phyloP scores from a whole-genome alignment of 2,329 filamentous ascomycete species.

The Cordyceps pruinosa region DNA sequence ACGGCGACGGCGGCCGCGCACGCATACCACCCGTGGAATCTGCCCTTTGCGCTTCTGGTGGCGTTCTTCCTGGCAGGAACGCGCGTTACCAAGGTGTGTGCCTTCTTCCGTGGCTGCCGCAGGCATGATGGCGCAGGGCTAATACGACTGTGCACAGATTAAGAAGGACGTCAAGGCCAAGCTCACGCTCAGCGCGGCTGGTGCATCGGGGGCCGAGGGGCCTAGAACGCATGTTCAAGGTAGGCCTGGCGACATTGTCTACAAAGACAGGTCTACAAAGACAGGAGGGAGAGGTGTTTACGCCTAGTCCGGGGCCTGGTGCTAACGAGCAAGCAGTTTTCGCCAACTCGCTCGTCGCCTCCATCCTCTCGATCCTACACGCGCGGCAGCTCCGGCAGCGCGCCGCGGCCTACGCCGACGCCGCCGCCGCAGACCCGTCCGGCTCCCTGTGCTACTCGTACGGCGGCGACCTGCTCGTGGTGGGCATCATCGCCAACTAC shows the following conservation, averaged over 20 bases:
- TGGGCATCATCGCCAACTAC: conserved; percentile 74
- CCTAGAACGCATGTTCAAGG: conserved; percentile 78
- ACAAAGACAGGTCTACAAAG: conserved; percentile 2
- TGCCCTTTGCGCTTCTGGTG: conserved; percentile 78
- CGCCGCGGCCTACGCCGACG: conserved; percentile 31
- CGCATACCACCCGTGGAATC: conserved; percentile 84
- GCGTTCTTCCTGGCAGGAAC: conserved; percentile 86
- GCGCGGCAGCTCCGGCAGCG: conserved; percentile 51
- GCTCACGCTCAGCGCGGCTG: conserved; percentile 71
- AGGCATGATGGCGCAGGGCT: conserved; percentile 2
- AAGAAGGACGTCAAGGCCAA: conserved; percentile 81
- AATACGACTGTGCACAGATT: conserved; percentile 48
- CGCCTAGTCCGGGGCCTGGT: no score
- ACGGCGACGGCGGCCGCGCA: conserved; percentile 69
- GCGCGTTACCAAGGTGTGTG: conserved; percentile 66
- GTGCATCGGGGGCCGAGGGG: conserved; percentile 69
- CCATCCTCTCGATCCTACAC: conserved; percentile 54
- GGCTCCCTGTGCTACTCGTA: conserved; percentile 51
- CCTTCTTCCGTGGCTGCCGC: neutral
- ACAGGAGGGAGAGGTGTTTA: neutral
- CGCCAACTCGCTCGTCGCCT: conserved; percentile 78
- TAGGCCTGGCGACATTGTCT: no score
- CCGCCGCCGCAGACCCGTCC: conserved; percentile 24
- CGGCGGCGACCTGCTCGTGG: conserved; percentile 54
- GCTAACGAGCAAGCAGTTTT: conserved; percentile 47